Percentiles rank a stretch among this genome's conserved stretches.
Evolutionary conservation across 805 yeast species (phyloP).

Genomic region (Metschnikowia peoriensis): DNA sequence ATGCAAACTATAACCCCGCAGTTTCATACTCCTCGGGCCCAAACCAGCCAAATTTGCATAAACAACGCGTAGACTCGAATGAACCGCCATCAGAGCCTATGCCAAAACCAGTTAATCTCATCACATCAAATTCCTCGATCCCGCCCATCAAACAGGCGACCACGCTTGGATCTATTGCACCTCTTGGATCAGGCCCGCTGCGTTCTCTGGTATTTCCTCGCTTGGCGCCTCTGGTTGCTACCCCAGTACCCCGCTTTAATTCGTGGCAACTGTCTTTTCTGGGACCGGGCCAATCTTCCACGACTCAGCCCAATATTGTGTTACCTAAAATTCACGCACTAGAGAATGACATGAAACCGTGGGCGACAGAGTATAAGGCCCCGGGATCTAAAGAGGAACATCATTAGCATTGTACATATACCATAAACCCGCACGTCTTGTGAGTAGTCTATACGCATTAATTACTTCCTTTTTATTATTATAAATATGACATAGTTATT

Average conservation of each 20-base stretch:
- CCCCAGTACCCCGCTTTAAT: neutral
- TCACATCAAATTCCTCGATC: too few species aligned
- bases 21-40: neutral
- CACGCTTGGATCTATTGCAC: neutral
- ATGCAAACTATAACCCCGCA: neutral
- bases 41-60: neutral
- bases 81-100: neutral
- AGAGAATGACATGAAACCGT: slow-evolving; percentile 2
- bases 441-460: too few species aligned
- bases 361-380: neutral
- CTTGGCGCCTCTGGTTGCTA: neutral
- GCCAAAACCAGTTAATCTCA: neutral
- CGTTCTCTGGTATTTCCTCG: neutral
- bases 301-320: slow-evolving; percentile 1
- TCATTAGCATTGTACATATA: neutral
- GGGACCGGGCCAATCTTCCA: neutral
- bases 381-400: neutral
- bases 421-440: too few species aligned
- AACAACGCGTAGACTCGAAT: neutral
- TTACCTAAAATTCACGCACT: slow-evolving; percentile 3
- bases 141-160: neutral
- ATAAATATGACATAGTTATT: too few species aligned
- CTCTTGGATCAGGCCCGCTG: neutral
- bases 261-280: slow-evolving; percentile 1
- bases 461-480: too few species aligned